Evolutionary conservation across 352 stramenopile species (phyloP), one percentile per base, ranked within the genome.

Genomic region (Lagenidium giganteum): DNA sequence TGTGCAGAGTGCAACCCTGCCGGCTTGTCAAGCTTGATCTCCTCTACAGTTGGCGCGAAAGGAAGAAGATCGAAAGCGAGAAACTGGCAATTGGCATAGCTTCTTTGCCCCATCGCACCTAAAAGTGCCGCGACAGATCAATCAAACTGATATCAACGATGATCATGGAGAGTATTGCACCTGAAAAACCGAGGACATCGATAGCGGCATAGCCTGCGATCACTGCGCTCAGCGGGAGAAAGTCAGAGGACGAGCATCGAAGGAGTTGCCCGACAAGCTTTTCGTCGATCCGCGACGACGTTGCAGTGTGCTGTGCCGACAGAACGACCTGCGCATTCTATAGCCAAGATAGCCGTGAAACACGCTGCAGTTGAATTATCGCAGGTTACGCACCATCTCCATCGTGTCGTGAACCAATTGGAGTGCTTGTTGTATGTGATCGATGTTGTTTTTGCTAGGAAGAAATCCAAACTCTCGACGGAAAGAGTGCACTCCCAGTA

Each of bases 201-300:
- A 69, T 45, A 0, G 45, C 47, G 0, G 64, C 51, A 28, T 63
- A 51, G 13, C 57, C 63, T 4, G 60, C 64, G 13, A 75, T 39
- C 17, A 68, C 39, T 5, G 61, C 37, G 30, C 63, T 70, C 8
- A 73, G 33, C 12, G 67, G 57, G 4, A 59, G 54, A 17, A 72
- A 62, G 38, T 79, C 67, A 12, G 45, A 47, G 8, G 53, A 57
- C 0, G 51, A 42, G 38, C 53, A 68, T 0, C 57, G 52, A 9
- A 71, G 34, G 0, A 70, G 47, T 14, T 41, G 24, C 13, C 36
- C 17, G 1, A 64, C 33, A 1, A 63, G n/a, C 2, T 17, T 8
- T 9, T 47, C 28, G 20, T 68, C 42, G 5, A 62, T 27, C 9
- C 52, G 24, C 27, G 13, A 17, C 2, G 30, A 13, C 3, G 7